Evolutionary conservation across 345 rosid genomes (phyloP), one percentile per base, ranked within the genome.

Genomic region (Aquilaria sinensis): DNA sequence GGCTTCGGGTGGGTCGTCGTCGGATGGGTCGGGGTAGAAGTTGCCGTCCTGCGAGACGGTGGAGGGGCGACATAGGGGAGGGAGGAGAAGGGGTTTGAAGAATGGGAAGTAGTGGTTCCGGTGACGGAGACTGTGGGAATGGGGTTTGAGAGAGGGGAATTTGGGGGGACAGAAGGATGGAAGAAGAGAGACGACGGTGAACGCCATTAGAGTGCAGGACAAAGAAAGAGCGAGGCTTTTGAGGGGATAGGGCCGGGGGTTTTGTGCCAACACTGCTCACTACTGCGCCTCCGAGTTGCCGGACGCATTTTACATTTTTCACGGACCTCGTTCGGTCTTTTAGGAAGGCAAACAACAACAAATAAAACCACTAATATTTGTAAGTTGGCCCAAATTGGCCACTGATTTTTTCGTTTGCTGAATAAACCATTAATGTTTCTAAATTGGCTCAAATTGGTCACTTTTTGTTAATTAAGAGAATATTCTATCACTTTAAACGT

Each of bases 1-100:
- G 0, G 92, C 98, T 68, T 90, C 98, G 0, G 97, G 97, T 0
- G 97, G 98, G 72, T 93, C 98, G 58, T 85, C 86, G 55, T 77
- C 89, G 1, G 96, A 69, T 0, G 97, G 80, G 58, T 67, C 76
- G 10, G 97, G 94, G 61, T 81, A 78, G 15, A 74, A 85, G 62
- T 72, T 82, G 0, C 88, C 89, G 67, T 65, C 75, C 3, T 75
- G 80, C 12, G 83, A 79, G 3, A 72, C 72, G 23, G 82, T 75
- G 1, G 66, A 54, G 2, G 69, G 60, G 5, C 70, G 68, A 51
- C 10, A 69, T 69, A 72, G 69, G 9, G 72, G 65, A 14, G 51
- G 68, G 52, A 61, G 30, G 41, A 46, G 62, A 23, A 56, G 43
- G 2, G 80, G 75, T 47, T 75, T 80, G 64, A 58, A 67, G 0